phyloP scores from a whole-genome alignment of 2,329 filamentous ascomycete genomes.

The Aureobasidium zeae region DNA sequence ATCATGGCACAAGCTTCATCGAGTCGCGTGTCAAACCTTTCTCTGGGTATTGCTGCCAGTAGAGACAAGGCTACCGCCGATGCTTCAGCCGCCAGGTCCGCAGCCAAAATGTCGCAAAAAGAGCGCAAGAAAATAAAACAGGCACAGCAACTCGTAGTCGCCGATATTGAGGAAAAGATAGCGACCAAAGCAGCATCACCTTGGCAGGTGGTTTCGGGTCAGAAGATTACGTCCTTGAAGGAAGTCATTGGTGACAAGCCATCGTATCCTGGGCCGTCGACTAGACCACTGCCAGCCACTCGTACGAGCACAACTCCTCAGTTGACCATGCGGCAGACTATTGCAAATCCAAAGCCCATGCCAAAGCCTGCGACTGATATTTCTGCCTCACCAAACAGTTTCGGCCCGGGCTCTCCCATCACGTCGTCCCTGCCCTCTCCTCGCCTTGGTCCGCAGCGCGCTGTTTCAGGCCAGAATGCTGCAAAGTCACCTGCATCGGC shows the following conservation, averaged over 20 bases:
- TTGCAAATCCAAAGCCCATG: slow-evolving; percentile 37
- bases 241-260: slow-evolving; percentile 37
- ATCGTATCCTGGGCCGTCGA: slow-evolving; percentile 23
- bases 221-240: slow-evolving; percentile 43
- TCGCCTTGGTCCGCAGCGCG: slow-evolving; percentile 4
- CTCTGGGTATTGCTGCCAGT: slow-evolving; percentile 35
- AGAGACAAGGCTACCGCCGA: slow-evolving; percentile 5
- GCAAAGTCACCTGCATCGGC: slow-evolving; percentile 18
- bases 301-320: slow-evolving; percentile 36
- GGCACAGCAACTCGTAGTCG: slow-evolving; percentile 40
- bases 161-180: slow-evolving; percentile 16
- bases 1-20: slow-evolving; percentile 59
- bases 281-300: slow-evolving; percentile 8
- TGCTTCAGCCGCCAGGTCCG: slow-evolving; percentile 20
- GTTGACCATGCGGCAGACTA: slow-evolving; percentile 53
- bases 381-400: slow-evolving; percentile 9
- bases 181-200: slow-evolving; percentile 36
- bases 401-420: slow-evolving; percentile 8
- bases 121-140: slow-evolving; percentile 80
- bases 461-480: background rate
- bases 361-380: slow-evolving; percentile 10
- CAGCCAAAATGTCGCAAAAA: slow-evolving; percentile 73
- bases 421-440: background rate
- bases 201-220: slow-evolving; percentile 54
- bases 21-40: slow-evolving; percentile 43